Evolutionary conservation across 306 rosid species (phyloP).

Genomic region (Senna siamea): DNA sequence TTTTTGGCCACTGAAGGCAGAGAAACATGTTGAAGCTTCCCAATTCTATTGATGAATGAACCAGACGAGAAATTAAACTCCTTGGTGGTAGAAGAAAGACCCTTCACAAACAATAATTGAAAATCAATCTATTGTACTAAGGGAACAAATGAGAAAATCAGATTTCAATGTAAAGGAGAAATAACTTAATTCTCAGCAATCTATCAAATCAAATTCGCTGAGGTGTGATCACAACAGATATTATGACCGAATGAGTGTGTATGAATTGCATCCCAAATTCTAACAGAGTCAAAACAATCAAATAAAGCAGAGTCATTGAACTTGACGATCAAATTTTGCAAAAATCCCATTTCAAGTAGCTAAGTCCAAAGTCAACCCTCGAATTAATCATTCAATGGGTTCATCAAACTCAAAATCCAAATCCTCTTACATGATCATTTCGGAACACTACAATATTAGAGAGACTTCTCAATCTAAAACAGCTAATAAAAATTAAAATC

Average conservation of each 20-base stretch:
- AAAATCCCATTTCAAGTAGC: constrained; percentile 15
- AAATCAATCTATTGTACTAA: constrained; percentile 30
- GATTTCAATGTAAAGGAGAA: background rate
- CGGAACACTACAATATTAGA: constrained; percentile 1
- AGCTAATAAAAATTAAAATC: background rate
- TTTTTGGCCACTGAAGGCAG: constrained; percentile 37
- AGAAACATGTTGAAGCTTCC: constrained; percentile 39
- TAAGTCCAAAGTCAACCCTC: background rate
- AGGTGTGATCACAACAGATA: background rate
- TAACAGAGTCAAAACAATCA: constrained; percentile 11
- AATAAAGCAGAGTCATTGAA: background rate
- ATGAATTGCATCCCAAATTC: constrained; percentile 18
- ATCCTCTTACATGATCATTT: background rate
- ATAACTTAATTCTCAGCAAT: constrained; percentile 18
- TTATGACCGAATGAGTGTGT: no score
- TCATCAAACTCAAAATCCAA: background rate
- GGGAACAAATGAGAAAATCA: background rate
- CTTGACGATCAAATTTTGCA: constrained; percentile 14
- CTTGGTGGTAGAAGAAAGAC: constrained; percentile 45
- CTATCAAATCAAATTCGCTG: background rate
- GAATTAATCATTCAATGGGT: constrained; percentile 2
- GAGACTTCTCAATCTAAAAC: background rate
- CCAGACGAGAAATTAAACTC: constrained; percentile 45
- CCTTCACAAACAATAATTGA: constrained; percentile 44
- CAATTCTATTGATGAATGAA: constrained; percentile 44